Evolutionary conservation across 306 rosid genomes (phyloP).

Genomic region (Alnus rubra): DNA sequence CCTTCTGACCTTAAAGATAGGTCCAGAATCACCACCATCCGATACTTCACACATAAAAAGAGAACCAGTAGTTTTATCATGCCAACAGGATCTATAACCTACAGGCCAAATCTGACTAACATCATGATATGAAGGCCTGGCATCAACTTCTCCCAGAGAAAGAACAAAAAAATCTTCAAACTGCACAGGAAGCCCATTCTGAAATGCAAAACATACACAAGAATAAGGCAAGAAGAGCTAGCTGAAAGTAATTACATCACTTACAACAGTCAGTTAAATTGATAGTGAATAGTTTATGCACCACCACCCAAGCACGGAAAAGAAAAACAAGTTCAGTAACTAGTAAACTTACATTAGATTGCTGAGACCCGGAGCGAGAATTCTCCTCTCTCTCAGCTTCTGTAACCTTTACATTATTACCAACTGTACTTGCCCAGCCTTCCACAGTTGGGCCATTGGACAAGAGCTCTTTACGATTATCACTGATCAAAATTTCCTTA

Average conservation of each 20-base stretch:
- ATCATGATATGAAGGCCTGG: slow-evolving; percentile 70
- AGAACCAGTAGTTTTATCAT: slow-evolving; percentile 88
- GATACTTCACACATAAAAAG: slow-evolving; percentile 73
- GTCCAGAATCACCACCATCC: slow-evolving; percentile 94
- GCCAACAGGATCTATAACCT: slow-evolving; percentile 92
- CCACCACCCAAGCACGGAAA: neutral
- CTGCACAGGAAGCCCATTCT: slow-evolving; percentile 90
- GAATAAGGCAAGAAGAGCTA: slow-evolving; percentile 35
- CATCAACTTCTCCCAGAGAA: slow-evolving; percentile 83
- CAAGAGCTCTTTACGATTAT: slow-evolving; percentile 48
- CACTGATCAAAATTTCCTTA: slow-evolving; percentile 42
- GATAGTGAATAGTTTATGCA: neutral
- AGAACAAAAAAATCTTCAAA: slow-evolving; percentile 88
- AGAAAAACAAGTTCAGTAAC: slow-evolving; percentile 15
- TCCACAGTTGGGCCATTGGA: slow-evolving; percentile 46
- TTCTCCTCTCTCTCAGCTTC: slow-evolving; percentile 49
- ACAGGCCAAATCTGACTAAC: slow-evolving; percentile 64
- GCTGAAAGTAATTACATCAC: slow-evolving; percentile 17
- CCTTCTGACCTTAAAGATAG: slow-evolving; percentile 76
- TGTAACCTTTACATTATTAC: slow-evolving; percentile 39
- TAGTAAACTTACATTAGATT: slow-evolving; percentile 52
- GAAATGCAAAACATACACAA: slow-evolving; percentile 40
- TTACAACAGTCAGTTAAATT: slow-evolving; percentile 14
- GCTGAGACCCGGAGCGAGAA: slow-evolving; percentile 36
- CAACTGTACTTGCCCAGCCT: slow-evolving; percentile 37